phyloP scores from a whole-genome alignment of 2,329 filamentous ascomycete species.

The Cordyceps pruinosa region DNA sequence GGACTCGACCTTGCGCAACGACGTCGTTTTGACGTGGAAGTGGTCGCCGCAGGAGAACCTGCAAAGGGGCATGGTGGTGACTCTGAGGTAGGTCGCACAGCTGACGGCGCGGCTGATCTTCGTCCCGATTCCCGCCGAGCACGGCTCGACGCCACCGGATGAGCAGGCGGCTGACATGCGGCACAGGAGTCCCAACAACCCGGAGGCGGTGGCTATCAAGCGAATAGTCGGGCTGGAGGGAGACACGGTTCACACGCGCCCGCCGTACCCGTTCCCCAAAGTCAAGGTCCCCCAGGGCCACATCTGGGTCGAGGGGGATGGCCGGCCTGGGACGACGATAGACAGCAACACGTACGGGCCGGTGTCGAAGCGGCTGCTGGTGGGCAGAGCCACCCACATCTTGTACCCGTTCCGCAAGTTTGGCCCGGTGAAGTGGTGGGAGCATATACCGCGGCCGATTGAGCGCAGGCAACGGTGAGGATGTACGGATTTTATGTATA shows the following conservation, averaged over 20 bases:
- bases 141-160: conserved; percentile 3
- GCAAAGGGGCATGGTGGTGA: conserved; percentile 67
- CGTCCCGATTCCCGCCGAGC: background rate
- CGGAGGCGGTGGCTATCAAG: conserved; percentile 68
- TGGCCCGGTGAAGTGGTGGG: conserved; percentile 52
- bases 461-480: background rate
- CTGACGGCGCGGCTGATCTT: background rate
- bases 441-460: conserved; percentile 29
- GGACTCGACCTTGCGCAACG: conserved; percentile 46
- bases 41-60: conserved; percentile 51
- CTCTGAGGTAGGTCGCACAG: conserved; percentile 47
- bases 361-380: conserved; percentile 66
- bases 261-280: conserved; percentile 48
- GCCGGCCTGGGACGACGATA: conserved; percentile 57
- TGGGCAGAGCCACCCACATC: conserved; percentile 66
- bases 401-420: conserved; percentile 60
- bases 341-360: conserved; percentile 93
- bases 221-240: conserved; percentile 75
- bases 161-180: background rate
- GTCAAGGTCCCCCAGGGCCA: conserved; percentile 73
- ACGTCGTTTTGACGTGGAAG: conserved; percentile 54
- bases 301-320: conserved; percentile 94
- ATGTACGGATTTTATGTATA: background rate
- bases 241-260: conserved; percentile 62
- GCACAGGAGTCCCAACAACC: conserved; percentile 61